Percentiles rank a stretch among this genome's conserved stretches.
Evolutionary conservation across 306 rosid genomes (phyloP).

Genomic region (Morella rubra): DNA sequence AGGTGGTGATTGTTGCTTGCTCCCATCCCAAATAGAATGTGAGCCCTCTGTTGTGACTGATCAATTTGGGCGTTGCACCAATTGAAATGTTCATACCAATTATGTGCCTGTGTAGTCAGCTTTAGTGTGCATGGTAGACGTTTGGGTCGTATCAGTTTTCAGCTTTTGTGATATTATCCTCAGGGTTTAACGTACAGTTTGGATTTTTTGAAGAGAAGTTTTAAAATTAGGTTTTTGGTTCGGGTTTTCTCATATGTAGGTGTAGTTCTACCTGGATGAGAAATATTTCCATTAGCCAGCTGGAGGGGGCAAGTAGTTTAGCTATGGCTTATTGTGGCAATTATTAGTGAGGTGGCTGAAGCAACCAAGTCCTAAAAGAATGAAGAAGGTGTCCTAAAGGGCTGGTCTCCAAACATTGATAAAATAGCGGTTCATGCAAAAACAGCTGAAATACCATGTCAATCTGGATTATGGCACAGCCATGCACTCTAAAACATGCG

Average conservation of each 20-base stretch:
- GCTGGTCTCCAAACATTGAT: neutral
- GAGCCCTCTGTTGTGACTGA: neutral
- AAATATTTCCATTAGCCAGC: neutral
- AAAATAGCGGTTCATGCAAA: too few relatives aligned
- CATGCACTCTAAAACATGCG: too few relatives aligned
- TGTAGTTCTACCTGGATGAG: neutral
- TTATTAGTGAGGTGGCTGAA: neutral
- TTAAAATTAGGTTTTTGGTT: neutral
- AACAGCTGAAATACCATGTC: too few relatives aligned
- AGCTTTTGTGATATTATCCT: neutral
- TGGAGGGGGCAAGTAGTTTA: neutral
- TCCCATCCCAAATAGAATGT: neutral
- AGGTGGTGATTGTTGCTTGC: neutral
- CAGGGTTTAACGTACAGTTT: neutral
- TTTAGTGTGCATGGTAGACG: neutral
- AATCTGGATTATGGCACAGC: too few relatives aligned
- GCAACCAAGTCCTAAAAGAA: neutral
- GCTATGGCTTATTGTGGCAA: neutral
- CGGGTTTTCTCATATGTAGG: neutral
- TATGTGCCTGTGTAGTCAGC: neutral
- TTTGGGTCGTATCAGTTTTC: neutral
- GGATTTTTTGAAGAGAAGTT: neutral
- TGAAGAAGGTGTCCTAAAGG: neutral
- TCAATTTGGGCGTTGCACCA: neutral
- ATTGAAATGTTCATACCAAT: neutral